These are phyloP conservation scores for Volvariella surrecta DNA, from an alignment of 1,284 basidiomycete species.

Conservation along the genomic window DNA sequence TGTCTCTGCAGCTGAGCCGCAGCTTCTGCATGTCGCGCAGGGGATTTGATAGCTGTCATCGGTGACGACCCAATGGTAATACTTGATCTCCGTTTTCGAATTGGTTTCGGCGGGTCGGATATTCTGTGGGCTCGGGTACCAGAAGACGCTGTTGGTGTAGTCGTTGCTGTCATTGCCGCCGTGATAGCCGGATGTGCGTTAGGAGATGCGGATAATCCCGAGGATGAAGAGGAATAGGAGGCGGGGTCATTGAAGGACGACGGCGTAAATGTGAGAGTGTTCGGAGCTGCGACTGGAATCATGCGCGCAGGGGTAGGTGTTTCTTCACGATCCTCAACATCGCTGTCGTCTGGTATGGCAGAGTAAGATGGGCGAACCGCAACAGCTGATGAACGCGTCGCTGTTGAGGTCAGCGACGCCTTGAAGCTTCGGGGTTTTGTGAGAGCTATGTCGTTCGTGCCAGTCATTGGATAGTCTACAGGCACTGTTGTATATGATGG, in stretches of 20 bases:
- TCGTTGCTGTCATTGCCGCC: constrained; percentile 3
- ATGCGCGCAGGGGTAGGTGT: constrained; percentile 4
- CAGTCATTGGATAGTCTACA: constrained; percentile 10
- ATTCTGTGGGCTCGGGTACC: constrained; percentile 6
- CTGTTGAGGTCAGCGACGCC: constrained; percentile 9
- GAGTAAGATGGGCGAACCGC: constrained; percentile 26
- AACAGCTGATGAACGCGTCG: constrained; percentile 13
- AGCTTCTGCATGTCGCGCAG: constrained; percentile 32
- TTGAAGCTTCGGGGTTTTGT: constrained; percentile 5
- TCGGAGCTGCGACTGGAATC: background rate
- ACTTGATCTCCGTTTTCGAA: constrained; percentile 45
- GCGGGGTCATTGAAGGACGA: background rate
- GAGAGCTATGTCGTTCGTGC: constrained; percentile 12
- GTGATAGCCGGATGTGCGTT: background rate
- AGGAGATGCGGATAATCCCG: no score
- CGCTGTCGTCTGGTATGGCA: constrained; percentile 25
- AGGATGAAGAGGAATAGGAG: constrained; percentile 1
- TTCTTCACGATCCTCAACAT: constrained; percentile 14
- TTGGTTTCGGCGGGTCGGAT: constrained; percentile 13
- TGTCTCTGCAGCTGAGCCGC: constrained; percentile 37
- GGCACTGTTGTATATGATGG: constrained; percentile 11
- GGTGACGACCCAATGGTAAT: constrained; percentile 37
- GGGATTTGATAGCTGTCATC: constrained; percentile 42
- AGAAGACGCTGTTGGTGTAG: constrained; percentile 2
- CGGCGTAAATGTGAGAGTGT: background rate